Evolutionary conservation across 2,329 filamentous ascomycete genomes (phyloP), one percentile per base, ranked within the genome.

Genomic region (Scedosporium apiospermum): DNA sequence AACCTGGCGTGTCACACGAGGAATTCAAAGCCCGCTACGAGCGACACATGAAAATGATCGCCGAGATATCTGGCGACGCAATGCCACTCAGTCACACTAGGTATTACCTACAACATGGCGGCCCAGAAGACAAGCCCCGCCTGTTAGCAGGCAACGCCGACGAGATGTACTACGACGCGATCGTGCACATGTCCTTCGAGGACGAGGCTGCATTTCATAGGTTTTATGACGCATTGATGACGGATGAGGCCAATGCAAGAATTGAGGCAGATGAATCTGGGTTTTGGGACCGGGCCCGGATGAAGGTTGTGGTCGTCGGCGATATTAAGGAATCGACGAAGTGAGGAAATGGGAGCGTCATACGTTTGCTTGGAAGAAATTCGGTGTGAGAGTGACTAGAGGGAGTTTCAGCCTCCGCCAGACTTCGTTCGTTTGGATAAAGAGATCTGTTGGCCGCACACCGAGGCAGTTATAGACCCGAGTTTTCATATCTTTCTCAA

Each of bases 21-120:
- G 60, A 64, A 27, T 64, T 64, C 26, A 62, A 64, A 44, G 42
- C 10, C n/a, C 60, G 63, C 26, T 64, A 64, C 41, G 63, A 64
- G 44, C 63, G 58, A 27, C 63, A 64, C 34, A 49, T 64, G 18
- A 18, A 10, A 18, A 57, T 64, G 63, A 42, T 64, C 9, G 42
- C 57, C 27, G 34, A 57, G 2, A 6, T 64, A 16, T 51, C 41
- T 38, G 60, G 63, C 21, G 55, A 64, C 55, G 60, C 59, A 4
- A 62, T 62, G 53, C 63, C 63, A 5, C 60, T 64, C 41, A 38
- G 21, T 18, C 63, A 64, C 60, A 62, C 63, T 7, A 62, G 63
- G 16, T 62, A 27, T 18, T 62, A 64, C 60, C 60, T 46, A 1
- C 41, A 42, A 27, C 63, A 62, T 21, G 63, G 30, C 16, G 44